Evolutionary conservation across 176 grass and related monocot species (phyloP).

Genomic region (Juncus inflexus): DNA sequence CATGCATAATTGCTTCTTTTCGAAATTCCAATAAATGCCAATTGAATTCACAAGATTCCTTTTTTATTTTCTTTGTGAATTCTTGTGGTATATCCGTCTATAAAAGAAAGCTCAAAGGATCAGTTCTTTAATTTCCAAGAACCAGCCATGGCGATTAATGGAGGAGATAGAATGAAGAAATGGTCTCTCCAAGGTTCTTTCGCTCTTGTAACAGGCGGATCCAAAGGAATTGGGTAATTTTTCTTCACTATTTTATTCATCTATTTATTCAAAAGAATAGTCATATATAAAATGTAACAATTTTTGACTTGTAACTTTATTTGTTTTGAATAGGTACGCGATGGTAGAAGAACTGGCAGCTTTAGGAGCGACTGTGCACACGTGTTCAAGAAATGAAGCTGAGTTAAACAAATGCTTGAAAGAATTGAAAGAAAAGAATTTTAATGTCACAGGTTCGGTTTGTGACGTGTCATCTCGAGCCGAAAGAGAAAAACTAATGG

Average conservation of each 20-base stretch:
- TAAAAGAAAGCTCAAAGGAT: too few species aligned
- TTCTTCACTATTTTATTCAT: neutral
- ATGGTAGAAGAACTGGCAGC: conserved; percentile 35
- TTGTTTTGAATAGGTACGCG: neutral
- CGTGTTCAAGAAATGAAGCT: conserved; percentile 31
- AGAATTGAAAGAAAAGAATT: conserved; percentile 18
- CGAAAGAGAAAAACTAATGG: conserved; percentile 31
- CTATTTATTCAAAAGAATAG: neutral
- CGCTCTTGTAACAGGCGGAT: conserved; percentile 39
- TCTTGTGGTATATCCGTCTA: too few species aligned
- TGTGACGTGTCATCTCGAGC: conserved; percentile 28
- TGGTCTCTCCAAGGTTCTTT: conserved; percentile 13
- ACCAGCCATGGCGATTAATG: neutral
- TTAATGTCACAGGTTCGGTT: conserved; percentile 27
- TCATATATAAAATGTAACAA: neutral
- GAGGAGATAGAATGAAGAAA: conserved; percentile 1
- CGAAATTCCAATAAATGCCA: too few species aligned
- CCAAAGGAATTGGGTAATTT: conserved; percentile 35
- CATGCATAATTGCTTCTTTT: too few species aligned
- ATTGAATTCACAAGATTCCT: too few species aligned
- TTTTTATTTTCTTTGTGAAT: too few species aligned
- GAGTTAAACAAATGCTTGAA: conserved; percentile 33
- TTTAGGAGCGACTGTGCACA: conserved; percentile 37
- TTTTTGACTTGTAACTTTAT: neutral
- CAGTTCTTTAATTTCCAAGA: neutral